Percentiles rank a stretch among this genome's conserved stretches.
These are phyloP conservation scores for Truncatella angustata DNA, from an alignment of 2,329 filamentous ascomycete species.

Conservation along the genomic window DNA sequence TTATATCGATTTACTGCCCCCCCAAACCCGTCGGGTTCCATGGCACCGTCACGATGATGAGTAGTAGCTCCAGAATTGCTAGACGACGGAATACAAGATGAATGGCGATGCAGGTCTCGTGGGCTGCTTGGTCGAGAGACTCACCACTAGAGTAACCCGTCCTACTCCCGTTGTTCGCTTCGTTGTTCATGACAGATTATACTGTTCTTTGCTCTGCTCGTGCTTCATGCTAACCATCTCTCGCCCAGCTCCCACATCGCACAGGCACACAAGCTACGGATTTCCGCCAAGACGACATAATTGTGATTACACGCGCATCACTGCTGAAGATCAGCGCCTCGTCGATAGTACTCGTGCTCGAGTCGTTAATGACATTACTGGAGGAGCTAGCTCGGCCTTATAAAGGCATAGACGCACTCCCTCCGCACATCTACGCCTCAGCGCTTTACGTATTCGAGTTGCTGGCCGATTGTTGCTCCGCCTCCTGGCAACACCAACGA, in stretches of 20 bases:
- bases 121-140: conserved; percentile 60
- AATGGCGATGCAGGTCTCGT: conserved; percentile 60
- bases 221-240: not conserved
- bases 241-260: conserved; percentile 57
- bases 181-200: no score
- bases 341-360: conserved; percentile 53
- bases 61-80: conserved; percentile 25
- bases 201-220: not conserved
- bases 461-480: conserved; percentile 63
- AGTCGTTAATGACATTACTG: conserved; percentile 55
- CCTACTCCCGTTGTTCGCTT: no score
- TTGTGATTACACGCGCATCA: conserved; percentile 59
- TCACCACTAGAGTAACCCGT: conserved; percentile 60
- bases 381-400: conserved; percentile 58
- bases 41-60: conserved; percentile 33
- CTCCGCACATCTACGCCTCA: conserved; percentile 59
- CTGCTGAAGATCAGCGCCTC: conserved; percentile 58
- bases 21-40: conserved; percentile 11
- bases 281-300: conserved; percentile 59
- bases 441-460: conserved; percentile 64
- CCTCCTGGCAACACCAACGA: conserved; percentile 53
- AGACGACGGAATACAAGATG: conserved; percentile 43
- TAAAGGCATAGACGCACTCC: conserved; percentile 49
- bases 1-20: not conserved
- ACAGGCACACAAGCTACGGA: conserved; percentile 57